Conservation (phyloP, 345 rosid species). For the Dipteronia sinensis region DNA sequence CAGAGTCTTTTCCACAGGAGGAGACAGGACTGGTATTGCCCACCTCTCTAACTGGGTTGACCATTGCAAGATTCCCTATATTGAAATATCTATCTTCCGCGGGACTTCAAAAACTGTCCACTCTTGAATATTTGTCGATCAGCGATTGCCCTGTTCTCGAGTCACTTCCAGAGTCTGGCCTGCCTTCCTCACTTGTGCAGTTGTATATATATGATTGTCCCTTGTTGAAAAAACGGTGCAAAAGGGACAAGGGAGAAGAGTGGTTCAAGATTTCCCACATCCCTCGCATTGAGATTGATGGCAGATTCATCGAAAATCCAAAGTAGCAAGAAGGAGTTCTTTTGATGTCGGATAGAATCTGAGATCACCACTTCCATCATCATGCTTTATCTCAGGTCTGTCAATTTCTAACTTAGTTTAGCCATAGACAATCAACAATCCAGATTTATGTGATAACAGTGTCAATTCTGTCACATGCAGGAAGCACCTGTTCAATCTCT, state of each 20-base stretch:
- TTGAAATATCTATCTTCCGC: neutral
- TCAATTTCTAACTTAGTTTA: neutral
- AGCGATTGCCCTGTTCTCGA: neutral
- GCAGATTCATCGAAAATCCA: neutral
- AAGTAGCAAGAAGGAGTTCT: neutral
- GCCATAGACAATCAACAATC: neutral
- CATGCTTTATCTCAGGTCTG: neutral
- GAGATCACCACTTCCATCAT: neutral
- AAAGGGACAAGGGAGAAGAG: neutral
- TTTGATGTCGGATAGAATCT: neutral
- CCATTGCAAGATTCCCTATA: neutral
- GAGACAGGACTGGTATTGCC: neutral
- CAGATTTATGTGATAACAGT: neutral
- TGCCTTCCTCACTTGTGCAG: neutral
- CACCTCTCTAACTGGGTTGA: neutral
- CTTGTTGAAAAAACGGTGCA: neutral
- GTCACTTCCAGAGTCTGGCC: neutral
- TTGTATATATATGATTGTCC: neutral
- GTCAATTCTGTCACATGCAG: no score
- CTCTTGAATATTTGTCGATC: neutral
- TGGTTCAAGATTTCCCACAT: constrained; percentile 7
- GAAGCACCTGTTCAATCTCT: neutral
- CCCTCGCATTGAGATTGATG: neutral
- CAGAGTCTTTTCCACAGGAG: neutral
- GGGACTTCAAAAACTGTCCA: neutral